Evolutionary conservation across 2,329 filamentous ascomycete species (phyloP), one percentile per base, ranked within the genome.

Genomic region (Orbilia javanica): DNA sequence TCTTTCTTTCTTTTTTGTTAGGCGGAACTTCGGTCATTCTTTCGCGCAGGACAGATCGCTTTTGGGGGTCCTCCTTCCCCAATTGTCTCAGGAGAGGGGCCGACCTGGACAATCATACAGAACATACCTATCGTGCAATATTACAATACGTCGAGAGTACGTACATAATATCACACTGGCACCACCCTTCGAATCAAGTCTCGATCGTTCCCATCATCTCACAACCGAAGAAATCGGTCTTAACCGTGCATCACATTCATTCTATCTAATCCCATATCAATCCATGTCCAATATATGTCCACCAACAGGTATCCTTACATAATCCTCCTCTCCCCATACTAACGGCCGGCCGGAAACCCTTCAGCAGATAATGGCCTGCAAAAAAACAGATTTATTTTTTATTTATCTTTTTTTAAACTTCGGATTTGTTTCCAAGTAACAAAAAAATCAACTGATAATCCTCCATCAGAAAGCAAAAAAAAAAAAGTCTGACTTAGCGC

Each of bases 11-110:
- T n/a, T n/a, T n/a, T 25, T 48, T 48, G 1, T 39, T 22, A 62
- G 70, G 70, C 70, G 70, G 70, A 74, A 74, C 62, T 74, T 74
- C 70, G 70, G 70, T 74, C 62, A 57, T 67, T 77, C 60, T 57
- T 77, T 77, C 66, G 65, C 72, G 57, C 65, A 65, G 64, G 44
- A 69, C 71, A 60, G 53, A 62, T 77, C 72, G 48, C 66, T 42
- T 65, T 72, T 53, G 63, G 62, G 70, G 70, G 62, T 52, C 53
- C 70, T 68, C 63, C 70, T 68, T 74, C 22, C 70, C 57, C 52
- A 62, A 77, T 71, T 78, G 70, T 68, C 71, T 69, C 65, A 55
- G 64, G 52, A 78, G 50, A 63, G 42, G 36, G 60, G 60, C 6
- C 50, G 44, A 55, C 44, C 46, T 15, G 27, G 42, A 27, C 44